These are phyloP conservation scores for Hyparrhenia diplandra DNA, from an alignment of 176 grass and related monocot genomes.

Conservation along the genomic window DNA sequence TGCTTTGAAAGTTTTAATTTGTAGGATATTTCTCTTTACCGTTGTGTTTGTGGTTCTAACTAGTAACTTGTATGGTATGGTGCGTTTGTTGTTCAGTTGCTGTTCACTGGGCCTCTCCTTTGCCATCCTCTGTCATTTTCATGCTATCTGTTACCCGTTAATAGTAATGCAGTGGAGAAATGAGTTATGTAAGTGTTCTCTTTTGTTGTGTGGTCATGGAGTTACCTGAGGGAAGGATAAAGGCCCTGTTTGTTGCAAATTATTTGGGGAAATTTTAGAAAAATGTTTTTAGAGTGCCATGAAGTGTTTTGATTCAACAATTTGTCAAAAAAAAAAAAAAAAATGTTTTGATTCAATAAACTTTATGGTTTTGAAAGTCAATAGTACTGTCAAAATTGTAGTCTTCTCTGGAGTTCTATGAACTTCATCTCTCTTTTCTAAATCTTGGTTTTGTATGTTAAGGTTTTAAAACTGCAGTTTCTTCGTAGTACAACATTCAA, in stretches of 20 bases:
- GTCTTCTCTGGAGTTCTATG: neutral
- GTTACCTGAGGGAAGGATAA: neutral
- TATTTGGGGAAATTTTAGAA: neutral
- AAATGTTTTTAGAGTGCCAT: neutral
- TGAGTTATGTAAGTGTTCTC: neutral
- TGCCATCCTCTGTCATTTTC: neutral
- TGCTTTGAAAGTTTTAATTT: neutral
- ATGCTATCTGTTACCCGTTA: neutral
- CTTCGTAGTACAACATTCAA: too few relatives aligned
- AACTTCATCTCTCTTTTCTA: neutral
- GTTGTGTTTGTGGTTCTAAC: neutral
- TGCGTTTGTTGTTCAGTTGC: neutral
- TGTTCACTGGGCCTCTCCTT: neutral
- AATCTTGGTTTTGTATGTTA: too few relatives aligned
- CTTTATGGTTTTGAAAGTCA: neutral
- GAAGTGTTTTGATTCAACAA: neutral
- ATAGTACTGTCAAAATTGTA: neutral
- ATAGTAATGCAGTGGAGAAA: neutral
- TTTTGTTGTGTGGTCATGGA: neutral
- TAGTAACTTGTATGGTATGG: neutral
- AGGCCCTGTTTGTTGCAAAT: neutral
- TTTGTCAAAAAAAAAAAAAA: too few relatives aligned
- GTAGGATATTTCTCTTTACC: neutral
- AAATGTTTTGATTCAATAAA: neutral
- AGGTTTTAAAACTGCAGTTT: neutral